Evolutionary conservation across 768 basidiomycete species (phyloP).

Genomic region (Suillus sp.): DNA sequence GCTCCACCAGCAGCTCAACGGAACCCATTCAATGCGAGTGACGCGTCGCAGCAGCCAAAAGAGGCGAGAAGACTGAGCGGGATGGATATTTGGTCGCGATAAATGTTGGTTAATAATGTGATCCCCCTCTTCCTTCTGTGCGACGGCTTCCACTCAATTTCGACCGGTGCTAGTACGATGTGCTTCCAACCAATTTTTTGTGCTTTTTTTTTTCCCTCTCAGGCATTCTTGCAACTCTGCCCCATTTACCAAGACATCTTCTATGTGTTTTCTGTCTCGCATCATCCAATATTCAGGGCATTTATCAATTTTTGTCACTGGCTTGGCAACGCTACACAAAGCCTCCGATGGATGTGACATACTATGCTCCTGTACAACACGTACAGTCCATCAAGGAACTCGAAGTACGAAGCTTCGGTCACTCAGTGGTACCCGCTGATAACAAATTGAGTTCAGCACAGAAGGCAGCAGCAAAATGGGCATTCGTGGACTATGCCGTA

Average conservation of each 20-base stretch:
- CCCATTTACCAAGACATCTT: constrained; percentile 25
- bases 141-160: constrained; percentile 4
- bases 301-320: constrained; percentile 5
- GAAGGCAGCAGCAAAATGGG: not conserved
- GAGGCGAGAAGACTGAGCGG: constrained; percentile 62
- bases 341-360: not conserved
- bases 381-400: not conserved
- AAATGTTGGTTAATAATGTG: constrained; percentile 29
- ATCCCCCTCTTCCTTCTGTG: constrained; percentile 16
- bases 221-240: constrained; percentile 18
- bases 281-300: constrained; percentile 8
- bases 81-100: constrained; percentile 79
- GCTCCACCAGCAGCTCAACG: constrained; percentile 37
- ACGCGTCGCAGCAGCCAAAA: constrained; percentile 46
- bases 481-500: not conserved
- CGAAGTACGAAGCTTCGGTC: constrained; percentile 6
- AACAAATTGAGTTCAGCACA: constrained; percentile 8
- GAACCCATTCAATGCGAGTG: constrained; percentile 46
- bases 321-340: not conserved
- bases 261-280: constrained; percentile 9
- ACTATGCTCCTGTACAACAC: not conserved
- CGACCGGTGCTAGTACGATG: constrained; percentile 7
- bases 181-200: constrained; percentile 2
- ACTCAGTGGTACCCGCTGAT: not conserved
- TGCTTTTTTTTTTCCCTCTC: constrained; percentile 9